Conservation (phyloP, 164 flowering plant genomes). For the Hamamelis virginiana region DNA sequence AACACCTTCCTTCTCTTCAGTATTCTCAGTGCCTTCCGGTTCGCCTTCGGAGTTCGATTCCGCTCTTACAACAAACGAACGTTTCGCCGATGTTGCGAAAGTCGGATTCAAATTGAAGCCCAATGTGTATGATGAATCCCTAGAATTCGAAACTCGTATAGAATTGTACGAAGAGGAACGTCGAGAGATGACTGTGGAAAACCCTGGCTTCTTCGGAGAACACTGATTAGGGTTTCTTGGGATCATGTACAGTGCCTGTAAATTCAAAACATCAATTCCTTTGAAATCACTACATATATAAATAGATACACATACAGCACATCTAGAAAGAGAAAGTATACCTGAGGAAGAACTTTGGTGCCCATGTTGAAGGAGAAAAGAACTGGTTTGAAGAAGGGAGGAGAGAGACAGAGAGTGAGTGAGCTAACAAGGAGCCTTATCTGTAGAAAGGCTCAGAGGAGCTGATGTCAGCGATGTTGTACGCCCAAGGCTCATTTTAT, state of each 20-base stretch:
- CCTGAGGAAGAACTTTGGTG: conserved; percentile 33
- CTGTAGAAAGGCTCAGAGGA: background rate
- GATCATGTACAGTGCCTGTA: conserved; percentile 47
- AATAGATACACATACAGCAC: too few species aligned
- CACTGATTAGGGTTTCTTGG: conserved; percentile 30
- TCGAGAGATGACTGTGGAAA: conserved; percentile 24
- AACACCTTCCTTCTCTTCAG: conserved; percentile 17
- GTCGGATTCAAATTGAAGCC: conserved; percentile 17
- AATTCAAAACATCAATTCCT: background rate
- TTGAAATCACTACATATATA: too few species aligned
- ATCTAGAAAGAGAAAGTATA: conserved; percentile 1
- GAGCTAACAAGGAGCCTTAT: background rate
- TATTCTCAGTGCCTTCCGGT: conserved; percentile 19
- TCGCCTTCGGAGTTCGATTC: conserved; percentile 36
- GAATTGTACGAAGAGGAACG: conserved; percentile 22
- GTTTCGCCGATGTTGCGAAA: background rate
- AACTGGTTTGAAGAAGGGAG: background rate
- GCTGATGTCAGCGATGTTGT: background rate
- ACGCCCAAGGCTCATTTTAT: background rate
- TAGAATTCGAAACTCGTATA: conserved; percentile 22
- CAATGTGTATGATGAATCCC: conserved; percentile 19
- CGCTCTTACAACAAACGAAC: conserved; percentile 44
- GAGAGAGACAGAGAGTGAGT: background rate
- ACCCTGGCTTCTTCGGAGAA: conserved; percentile 30
- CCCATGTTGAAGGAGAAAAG: conserved; percentile 16